phyloP scores from a whole-genome alignment of 148 eudicot genomes.

The Fagopyrum esculentum region DNA sequence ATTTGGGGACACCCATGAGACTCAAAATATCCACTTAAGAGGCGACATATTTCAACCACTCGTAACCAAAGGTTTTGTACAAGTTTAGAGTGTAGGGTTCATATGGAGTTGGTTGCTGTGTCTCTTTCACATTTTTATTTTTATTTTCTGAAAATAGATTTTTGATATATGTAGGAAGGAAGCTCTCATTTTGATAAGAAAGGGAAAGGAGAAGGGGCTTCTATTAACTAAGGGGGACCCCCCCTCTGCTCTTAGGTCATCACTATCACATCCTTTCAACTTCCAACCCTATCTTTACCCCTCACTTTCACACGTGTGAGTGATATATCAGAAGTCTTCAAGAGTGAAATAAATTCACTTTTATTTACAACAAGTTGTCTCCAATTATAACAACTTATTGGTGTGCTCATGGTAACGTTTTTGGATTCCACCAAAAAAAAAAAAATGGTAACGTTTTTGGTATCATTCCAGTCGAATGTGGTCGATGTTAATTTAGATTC shows the following conservation, averaged over 20 bases:
- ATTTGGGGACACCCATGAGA: not conserved
- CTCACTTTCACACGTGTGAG: not conserved
- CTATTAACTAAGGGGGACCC: not conserved
- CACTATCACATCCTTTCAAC: not conserved
- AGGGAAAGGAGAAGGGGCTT: not conserved
- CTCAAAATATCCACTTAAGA: not conserved
- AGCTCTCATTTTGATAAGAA: slow-evolving; percentile 2
- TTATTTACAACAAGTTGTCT: too few relatives aligned
- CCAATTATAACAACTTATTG: too few relatives aligned
- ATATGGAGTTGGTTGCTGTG: not conserved
- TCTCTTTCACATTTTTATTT: not conserved
- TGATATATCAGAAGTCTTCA: not conserved
- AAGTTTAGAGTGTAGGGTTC: not conserved
- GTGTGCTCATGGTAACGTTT: too few relatives aligned
- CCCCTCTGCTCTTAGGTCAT: not conserved
- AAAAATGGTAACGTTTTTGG: too few relatives aligned
- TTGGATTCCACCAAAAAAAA: too few relatives aligned
- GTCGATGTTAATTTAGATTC: too few relatives aligned
- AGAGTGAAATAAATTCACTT: not conserved
- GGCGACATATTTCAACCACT: not conserved
- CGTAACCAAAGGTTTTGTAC: not conserved
- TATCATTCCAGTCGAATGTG: too few relatives aligned
- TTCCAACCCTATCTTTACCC: not conserved
- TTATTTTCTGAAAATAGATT: not conserved
- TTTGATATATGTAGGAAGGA: not conserved